Percentiles rank a stretch among this genome's conserved stretches.
Conservation (phyloP, 371 early-diverging fungal species). For the Enterocytospora artemiae region DNA sequence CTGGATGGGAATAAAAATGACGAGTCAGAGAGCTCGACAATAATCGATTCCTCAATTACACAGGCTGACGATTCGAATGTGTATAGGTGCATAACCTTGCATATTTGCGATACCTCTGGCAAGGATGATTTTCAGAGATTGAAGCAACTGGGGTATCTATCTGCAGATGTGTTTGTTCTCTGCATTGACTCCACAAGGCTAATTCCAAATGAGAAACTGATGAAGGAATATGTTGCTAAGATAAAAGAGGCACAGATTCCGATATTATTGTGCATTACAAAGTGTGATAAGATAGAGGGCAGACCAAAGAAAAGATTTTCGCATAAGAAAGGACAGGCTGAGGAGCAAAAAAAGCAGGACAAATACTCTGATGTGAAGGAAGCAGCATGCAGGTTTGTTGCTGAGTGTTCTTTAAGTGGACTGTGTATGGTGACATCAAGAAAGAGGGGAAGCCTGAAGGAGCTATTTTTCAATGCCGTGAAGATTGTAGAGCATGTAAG, state of each 20-base stretch:
- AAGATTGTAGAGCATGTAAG: background rate
- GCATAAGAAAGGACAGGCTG: background rate
- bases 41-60: no score
- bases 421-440: background rate
- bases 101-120: conserved; percentile 80
- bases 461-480: conserved; percentile 11
- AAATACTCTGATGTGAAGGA: no score
- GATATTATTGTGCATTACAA: conserved; percentile 88
- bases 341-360: background rate
- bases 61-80: background rate
- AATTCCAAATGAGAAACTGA: conserved; percentile 68
- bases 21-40: no score
- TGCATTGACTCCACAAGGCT: conserved; percentile 70
- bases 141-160: conserved; percentile 70
- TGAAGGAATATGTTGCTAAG: no score
- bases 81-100: conserved; percentile 51
- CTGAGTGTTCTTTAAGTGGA: background rate
- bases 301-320: conserved; percentile 37
- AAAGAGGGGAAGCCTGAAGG: background rate
- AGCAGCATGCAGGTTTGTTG: background rate
- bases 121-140: conserved; percentile 72
- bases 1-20: background rate
- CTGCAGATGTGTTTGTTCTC: conserved; percentile 73
- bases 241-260: conserved; percentile 81
- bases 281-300: conserved; percentile 75